These are phyloP conservation scores for Dovyalis caffra DNA, from an alignment of 345 rosid genomes.

Conservation along the genomic window DNA sequence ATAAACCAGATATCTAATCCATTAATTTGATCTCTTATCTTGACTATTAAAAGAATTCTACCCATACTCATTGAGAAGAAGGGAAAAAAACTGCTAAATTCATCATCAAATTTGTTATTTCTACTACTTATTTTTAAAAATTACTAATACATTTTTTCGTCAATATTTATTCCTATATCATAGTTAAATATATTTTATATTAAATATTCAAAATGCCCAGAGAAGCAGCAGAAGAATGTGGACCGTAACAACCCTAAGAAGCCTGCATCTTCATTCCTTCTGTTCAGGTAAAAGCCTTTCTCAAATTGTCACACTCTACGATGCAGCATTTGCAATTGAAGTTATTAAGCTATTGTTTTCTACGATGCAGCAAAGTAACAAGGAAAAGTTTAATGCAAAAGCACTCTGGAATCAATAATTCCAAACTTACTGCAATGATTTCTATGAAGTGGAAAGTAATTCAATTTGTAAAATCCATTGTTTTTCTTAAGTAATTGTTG, in stretches of 20 bases:
- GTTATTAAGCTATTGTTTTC: neutral
- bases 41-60: too few relatives aligned
- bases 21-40: too few relatives aligned
- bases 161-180: too few relatives aligned
- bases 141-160: too few relatives aligned
- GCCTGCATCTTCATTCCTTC: conserved; percentile 81
- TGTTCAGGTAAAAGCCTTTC: conserved; percentile 46
- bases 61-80: too few relatives aligned
- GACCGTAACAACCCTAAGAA: conserved; percentile 94
- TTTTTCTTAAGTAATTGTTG: neutral
- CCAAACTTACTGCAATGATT: conserved; percentile 64
- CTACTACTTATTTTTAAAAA: too few relatives aligned
- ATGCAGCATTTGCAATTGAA: neutral
- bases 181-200: too few relatives aligned
- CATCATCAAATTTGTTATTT: too few relatives aligned
- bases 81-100: too few relatives aligned
- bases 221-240: conserved; percentile 59
- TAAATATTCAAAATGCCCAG: too few relatives aligned
- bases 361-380: conserved; percentile 61
- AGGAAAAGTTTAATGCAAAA: conserved; percentile 61
- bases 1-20: too few relatives aligned
- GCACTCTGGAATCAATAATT: conserved; percentile 58
- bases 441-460: conserved; percentile 88
- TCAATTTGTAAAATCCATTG: neutral
- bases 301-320: neutral